These are phyloP conservation scores for Psilocybe mexicana DNA, from an alignment of 1,284 basidiomycete species.

Conservation along the genomic window DNA sequence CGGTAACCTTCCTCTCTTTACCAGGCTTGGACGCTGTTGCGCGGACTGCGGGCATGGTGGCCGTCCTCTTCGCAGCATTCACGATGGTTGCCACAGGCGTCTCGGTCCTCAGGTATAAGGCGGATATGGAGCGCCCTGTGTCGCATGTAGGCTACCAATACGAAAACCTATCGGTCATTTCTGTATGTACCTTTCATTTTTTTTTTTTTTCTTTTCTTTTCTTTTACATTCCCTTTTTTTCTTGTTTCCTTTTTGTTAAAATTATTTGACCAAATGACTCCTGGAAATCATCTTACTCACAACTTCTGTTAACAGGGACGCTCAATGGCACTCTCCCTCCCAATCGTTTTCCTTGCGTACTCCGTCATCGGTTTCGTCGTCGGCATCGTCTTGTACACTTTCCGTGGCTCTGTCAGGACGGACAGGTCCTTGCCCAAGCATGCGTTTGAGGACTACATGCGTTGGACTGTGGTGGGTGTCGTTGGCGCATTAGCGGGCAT, in stretches of 20 bases:
- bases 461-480: constrained; percentile 62
- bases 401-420: constrained; percentile 47
- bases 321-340: constrained; percentile 67
- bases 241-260: no score
- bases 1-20: constrained; percentile 74
- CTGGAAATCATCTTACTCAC: not conserved
- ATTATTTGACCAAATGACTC: no score
- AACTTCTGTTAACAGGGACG: constrained; percentile 44
- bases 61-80: constrained; percentile 64
- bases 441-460: constrained; percentile 58
- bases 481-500: constrained; percentile 64
- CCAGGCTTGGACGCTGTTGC: constrained; percentile 65
- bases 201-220: no score
- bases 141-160: constrained; percentile 49
- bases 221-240: no score
- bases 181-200: constrained; percentile 40
- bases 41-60: constrained; percentile 62
- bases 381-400: constrained; percentile 65
- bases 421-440: constrained; percentile 35
- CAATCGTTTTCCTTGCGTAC: constrained; percentile 70
- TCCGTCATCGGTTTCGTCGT: constrained; percentile 65
- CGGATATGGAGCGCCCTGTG: constrained; percentile 52
- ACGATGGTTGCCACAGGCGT: constrained; percentile 68
- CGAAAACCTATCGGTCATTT: constrained; percentile 59
- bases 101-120: constrained; percentile 65